A percentile compares a stretch with the other conserved stretches of the same genome.
These are phyloP conservation scores for Pleurotus salmoneostramineus DNA, from an alignment of 768 basidiomycete genomes.

Conservation along the genomic window DNA sequence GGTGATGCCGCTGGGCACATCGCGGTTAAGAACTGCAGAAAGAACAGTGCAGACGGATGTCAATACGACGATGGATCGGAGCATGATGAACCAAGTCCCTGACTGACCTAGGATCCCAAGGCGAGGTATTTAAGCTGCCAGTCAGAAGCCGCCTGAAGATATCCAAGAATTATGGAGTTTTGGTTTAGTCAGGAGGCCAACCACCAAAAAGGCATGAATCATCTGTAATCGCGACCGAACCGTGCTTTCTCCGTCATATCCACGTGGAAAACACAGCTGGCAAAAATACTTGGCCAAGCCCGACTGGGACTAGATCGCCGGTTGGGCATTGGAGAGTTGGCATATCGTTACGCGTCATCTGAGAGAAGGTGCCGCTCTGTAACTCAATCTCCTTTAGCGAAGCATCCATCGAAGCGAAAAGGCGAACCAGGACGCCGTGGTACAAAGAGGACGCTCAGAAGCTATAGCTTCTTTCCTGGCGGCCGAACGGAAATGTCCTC, in stretches of 20 bases:
- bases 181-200: not conserved
- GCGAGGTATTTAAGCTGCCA: conserved; percentile 7
- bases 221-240: conserved; percentile 4
- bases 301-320: too few relatives aligned
- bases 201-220: conserved; percentile 4
- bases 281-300: too few relatives aligned
- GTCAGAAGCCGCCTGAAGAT: not conserved
- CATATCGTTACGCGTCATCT: too few relatives aligned
- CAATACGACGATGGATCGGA: conserved; percentile 13
- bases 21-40: conserved; percentile 16
- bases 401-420: not conserved
- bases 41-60: conserved; percentile 16
- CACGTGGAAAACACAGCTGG: too few relatives aligned
- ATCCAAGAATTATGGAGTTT: not conserved
- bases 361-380: too few relatives aligned
- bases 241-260: conserved; percentile 6
- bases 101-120: not conserved
- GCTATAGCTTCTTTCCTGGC: not conserved
- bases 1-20: conserved; percentile 14
- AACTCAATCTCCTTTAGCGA: not conserved
- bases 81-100: conserved; percentile 12
- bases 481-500: not conserved
- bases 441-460: too few relatives aligned
- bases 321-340: too few relatives aligned
- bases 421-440: too few relatives aligned